phyloP scores from a whole-genome alignment of 1,139 yeast species.

The Entelexis sorbosivorans region DNA sequence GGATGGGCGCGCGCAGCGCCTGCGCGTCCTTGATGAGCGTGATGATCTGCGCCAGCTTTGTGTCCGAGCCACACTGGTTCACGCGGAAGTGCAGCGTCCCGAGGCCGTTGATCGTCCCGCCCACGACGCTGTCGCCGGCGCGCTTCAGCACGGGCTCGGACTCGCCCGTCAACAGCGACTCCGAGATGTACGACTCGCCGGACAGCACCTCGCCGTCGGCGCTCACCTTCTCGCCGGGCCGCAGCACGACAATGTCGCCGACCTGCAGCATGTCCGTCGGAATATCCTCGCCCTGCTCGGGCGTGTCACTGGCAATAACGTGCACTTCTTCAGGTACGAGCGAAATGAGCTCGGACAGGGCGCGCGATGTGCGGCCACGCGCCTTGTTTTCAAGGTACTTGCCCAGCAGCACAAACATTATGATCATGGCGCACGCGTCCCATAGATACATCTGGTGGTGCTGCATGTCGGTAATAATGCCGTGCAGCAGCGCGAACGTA shows the following conservation, averaged over 20 bases:
- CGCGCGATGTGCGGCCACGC: slow-evolving; percentile 85
- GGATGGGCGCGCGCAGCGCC: slow-evolving; percentile 78
- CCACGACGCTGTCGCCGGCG: slow-evolving; percentile 56
- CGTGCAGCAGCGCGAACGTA: slow-evolving; percentile 43
- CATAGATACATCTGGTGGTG: slow-evolving; percentile 48
- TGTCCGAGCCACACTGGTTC: slow-evolving; percentile 62
- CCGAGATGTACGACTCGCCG: slow-evolving; percentile 79
- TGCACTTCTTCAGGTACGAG: slow-evolving; percentile 75
- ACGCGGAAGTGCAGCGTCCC: slow-evolving; percentile 63
- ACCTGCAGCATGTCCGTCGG: slow-evolving; percentile 67
- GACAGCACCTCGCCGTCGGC: slow-evolving; percentile 75
- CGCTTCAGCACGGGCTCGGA: slow-evolving; percentile 58
- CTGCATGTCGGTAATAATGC: slow-evolving; percentile 32
- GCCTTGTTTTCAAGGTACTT: slow-evolving; percentile 87
- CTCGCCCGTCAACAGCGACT: slow-evolving; percentile 85
- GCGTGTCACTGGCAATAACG: slow-evolving; percentile 28
- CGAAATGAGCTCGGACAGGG: slow-evolving; percentile 67
- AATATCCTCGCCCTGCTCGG: slow-evolving; percentile 32
- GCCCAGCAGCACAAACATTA: slow-evolving; percentile 75
- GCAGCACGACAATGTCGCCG: slow-evolving; percentile 62
- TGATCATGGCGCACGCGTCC: slow-evolving; percentile 79
- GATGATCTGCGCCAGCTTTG: slow-evolving; percentile 80
- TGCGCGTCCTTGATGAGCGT: slow-evolving; percentile 83
- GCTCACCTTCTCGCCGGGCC: slow-evolving; percentile 82
- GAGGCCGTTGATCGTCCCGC: slow-evolving; percentile 83